Percentiles rank a stretch among this genome's conserved stretches.
Evolutionary conservation across 1,139 yeast genomes (phyloP).

Genomic region (Blastobotrys aristatus): DNA sequence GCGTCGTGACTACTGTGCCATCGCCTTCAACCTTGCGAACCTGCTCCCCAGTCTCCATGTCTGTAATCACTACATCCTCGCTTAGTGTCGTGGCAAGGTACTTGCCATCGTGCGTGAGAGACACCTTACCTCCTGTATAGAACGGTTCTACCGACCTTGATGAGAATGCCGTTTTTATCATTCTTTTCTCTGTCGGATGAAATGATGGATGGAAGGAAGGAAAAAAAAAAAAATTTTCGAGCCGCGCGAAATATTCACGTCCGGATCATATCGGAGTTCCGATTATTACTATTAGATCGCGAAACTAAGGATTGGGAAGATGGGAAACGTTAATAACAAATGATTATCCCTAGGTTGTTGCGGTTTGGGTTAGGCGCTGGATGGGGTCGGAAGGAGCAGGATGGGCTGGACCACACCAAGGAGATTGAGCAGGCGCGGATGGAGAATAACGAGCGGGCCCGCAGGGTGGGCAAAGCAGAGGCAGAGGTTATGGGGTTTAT

Average conservation of each 20-base stretch:
- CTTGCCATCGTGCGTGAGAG: slow-evolving; percentile 59
- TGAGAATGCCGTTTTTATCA: slow-evolving; percentile 39
- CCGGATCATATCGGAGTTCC: too few species aligned
- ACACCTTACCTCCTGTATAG: slow-evolving; percentile 81
- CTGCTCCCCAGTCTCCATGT: slow-evolving; percentile 52
- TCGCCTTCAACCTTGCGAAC: slow-evolving; percentile 62
- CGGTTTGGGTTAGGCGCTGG: slow-evolving; percentile 30
- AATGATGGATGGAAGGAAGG: neutral
- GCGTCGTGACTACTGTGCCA: slow-evolving; percentile 70
- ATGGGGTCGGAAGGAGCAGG: slow-evolving; percentile 15
- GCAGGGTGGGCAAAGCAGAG: slow-evolving; percentile 17
- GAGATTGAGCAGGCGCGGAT: slow-evolving; percentile 12
- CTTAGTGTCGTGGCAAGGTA: slow-evolving; percentile 72
- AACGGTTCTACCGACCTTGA: slow-evolving; percentile 60
- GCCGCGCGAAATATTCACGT: slow-evolving; percentile 8
- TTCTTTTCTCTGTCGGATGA: neutral
- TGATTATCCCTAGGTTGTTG: slow-evolving; percentile 28
- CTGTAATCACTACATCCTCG: slow-evolving; percentile 62
- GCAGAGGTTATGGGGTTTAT: too few species aligned
- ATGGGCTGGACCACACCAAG: slow-evolving; percentile 13
- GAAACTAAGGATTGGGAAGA: too few species aligned
- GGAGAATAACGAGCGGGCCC: slow-evolving; percentile 14
- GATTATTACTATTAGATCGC: too few species aligned
- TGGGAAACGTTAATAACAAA: too few species aligned
- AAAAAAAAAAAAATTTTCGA: slow-evolving; percentile 1